phyloP scores from a whole-genome alignment of 192 early-diverging fungal genomes.

The Helicostylum pulchrum region DNA sequence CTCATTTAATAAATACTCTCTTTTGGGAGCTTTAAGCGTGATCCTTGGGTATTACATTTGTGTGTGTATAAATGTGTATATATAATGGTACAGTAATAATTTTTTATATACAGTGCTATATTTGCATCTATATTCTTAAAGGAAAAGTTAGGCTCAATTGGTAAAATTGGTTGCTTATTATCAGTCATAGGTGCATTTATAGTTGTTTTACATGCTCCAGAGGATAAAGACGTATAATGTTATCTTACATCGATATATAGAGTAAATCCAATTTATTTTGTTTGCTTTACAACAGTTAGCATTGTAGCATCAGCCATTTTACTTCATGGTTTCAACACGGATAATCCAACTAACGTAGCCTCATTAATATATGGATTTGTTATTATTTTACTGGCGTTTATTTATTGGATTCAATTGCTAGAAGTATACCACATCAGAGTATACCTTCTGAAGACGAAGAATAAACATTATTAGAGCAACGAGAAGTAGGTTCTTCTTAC shows the following conservation, averaged over 20 bases:
- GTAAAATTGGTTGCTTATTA: slow-evolving; percentile 86
- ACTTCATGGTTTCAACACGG: slow-evolving; percentile 84
- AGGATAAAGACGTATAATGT: slow-evolving; percentile 62
- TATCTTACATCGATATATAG: slow-evolving; percentile 22
- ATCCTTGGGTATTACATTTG: slow-evolving; percentile 32
- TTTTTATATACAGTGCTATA: slow-evolving; percentile 69
- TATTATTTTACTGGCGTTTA: slow-evolving; percentile 93
- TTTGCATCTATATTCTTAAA: slow-evolving; percentile 86
- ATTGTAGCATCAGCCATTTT: slow-evolving; percentile 89
- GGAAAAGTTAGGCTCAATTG: slow-evolving; percentile 76
- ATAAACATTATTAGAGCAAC: slow-evolving; percentile 47
- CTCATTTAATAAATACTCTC: too few species aligned
- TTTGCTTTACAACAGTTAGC: slow-evolving; percentile 92
- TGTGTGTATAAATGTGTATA: slow-evolving; percentile 32
- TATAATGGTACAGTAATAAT: slow-evolving; percentile 52
- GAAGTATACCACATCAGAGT: neutral
- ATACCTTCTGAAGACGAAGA: slow-evolving; percentile 27
- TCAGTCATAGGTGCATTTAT: slow-evolving; percentile 87
- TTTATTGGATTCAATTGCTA: slow-evolving; percentile 60
- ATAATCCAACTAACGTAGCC: slow-evolving; percentile 69
- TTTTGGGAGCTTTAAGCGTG: slow-evolving; percentile 74
- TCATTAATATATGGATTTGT: slow-evolving; percentile 86
- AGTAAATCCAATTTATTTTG: slow-evolving; percentile 90
- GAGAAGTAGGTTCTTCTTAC: slow-evolving; percentile 24
- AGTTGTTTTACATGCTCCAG: slow-evolving; percentile 84